Evolutionary conservation across 768 basidiomycete species (phyloP), one percentile per base, ranked within the genome.

Genomic region (Dentipellis sp.): DNA sequence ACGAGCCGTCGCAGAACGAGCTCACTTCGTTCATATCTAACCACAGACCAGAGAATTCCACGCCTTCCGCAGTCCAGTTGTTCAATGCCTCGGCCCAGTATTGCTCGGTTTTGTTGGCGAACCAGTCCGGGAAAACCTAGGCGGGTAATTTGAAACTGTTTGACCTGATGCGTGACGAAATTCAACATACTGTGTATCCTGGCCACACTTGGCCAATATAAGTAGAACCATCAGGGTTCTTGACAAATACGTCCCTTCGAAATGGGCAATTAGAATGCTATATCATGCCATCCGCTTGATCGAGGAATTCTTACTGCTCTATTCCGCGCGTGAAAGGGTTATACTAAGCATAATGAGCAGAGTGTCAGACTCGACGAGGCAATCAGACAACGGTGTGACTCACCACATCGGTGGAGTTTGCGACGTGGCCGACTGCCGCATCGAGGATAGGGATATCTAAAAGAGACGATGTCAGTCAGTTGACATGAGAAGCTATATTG

Each of bases 191-290:
- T 7, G 84, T 83, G 67, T 80, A 84, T 21, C 88, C 86, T 14
- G 88, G 86, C 87, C 85, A 90, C 9, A 88, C 87, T 64, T 83
- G 76, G 10, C 89, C 89, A 1, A 88, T 65, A 66, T 86, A 90
- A 62, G 83, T 77, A 38, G 82, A 77, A 0, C 82, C 83, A 62
- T 91, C 83, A 0, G 83, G 83, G 65, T 91, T 89, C 62, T 81
- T 88, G 52, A 91, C 78, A 67, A 83, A 91, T 0, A 82, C 77
- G 50, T 80, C 77, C n/a, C 84, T 86, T 58, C 19, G 52, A 3
- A 6, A 29, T 40, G 56, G 39, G 48, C 12, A 29, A 52, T 40
- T 22, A 1, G 56, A 21, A 22, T 23, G 34, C 23, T 2, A 48
- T 14, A n/a, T 39, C 3, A 10, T 38, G 49, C 55, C 22, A 56